These are phyloP conservation scores for Tolypocladium tropicale DNA, from an alignment of 2,329 filamentous ascomycete species.

Conservation along the genomic window DNA sequence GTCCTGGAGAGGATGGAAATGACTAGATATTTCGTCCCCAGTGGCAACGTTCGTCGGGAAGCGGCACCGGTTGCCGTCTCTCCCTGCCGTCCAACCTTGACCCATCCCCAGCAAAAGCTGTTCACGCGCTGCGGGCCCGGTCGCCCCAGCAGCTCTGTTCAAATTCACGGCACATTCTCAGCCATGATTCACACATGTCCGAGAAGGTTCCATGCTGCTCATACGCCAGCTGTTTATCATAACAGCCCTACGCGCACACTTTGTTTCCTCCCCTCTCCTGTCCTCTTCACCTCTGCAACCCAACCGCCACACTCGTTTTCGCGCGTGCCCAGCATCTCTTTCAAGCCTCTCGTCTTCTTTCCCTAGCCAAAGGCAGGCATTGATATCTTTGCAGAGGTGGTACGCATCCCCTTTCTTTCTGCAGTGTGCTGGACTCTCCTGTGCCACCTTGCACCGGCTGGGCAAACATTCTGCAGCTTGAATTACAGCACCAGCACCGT, in stretches of 20 bases:
- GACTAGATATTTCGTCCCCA: neutral
- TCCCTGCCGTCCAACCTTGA: neutral
- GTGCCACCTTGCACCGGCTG: neutral
- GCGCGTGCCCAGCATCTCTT: neutral
- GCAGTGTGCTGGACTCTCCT: neutral
- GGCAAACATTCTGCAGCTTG: neutral
- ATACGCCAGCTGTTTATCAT: neutral
- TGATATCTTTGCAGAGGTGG: neutral
- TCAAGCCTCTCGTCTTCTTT: neutral
- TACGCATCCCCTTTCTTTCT: neutral
- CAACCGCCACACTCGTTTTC: conserved; percentile 3
- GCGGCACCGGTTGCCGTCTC: neutral
- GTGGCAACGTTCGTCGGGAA: neutral
- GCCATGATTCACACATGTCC: neutral
- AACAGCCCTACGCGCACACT: neutral
- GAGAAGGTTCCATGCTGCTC: neutral
- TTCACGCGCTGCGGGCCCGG: neutral
- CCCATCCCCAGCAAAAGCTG: neutral
- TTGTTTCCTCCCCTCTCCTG: neutral
- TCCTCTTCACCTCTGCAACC: conserved; percentile 1
- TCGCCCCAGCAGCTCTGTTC: neutral
- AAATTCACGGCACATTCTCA: neutral
- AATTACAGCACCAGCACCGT: neutral
- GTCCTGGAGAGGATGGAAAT: neutral
- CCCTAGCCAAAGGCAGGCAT: neutral